Evolutionary conservation across 2,329 filamentous ascomycete species (phyloP), one percentile per base, ranked within the genome.

Genomic region (Penicillium sclerotiorum): DNA sequence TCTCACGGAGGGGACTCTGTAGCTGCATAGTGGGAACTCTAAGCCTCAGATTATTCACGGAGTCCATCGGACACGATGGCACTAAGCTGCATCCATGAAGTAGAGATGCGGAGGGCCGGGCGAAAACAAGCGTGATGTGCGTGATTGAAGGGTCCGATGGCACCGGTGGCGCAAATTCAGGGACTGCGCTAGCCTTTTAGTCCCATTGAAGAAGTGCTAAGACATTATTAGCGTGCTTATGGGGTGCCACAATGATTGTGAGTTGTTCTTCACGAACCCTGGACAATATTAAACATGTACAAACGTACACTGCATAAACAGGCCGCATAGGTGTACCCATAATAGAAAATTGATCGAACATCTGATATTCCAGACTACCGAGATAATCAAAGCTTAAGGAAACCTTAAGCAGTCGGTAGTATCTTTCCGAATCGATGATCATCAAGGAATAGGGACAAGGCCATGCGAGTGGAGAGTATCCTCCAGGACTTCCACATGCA

Each of bases 51-150:
- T 56, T 55, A 50, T 30, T 55, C 56, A 52, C 50, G 52, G 54
- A 57, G 39, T 51, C 58, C 54, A 61, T 58, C 59, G 54, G 54
- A 43, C 51, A 56, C 47, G 1, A 22, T 42, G 17, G 23, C 25
- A 11, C 18, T 43, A 32, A n/a, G 27, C 20, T 20, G 17, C 23
- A 43, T 33, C 8, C 18, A 32, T 18, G 13, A 33, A 17, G 40
- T 20, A 33, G 4, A 4, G 3, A 5, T 5, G 27, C 8, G 8
- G 18, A 11, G 23, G 28, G 15, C 18, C 12, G 18, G 30, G 20
- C 40, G 27, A 43, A 43, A 43, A 23, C 21, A 12, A 43, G 39
- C 11, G 1, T n/a, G 11, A 17, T 4, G 20, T n/a, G 3, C 15
- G 12, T 8, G 15, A 42, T 22, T 9, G 11, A 28, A 32, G 39